Percentiles rank a stretch among this genome's conserved stretches.
phyloP scores from a whole-genome alignment of 2,329 filamentous ascomycete species.

The Sporothrix variecibatus region DNA sequence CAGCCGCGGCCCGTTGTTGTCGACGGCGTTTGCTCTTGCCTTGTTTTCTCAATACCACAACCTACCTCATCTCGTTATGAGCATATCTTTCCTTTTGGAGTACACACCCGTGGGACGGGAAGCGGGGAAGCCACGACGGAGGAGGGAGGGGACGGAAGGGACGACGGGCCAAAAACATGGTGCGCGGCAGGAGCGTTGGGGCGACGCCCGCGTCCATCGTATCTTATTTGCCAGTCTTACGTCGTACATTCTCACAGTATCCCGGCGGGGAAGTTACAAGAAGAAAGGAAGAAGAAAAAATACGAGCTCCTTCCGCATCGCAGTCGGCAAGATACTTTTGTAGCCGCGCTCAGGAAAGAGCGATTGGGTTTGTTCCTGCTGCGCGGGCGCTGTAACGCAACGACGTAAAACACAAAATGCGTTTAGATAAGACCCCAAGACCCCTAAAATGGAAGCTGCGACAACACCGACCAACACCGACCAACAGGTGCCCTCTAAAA shows the following conservation, averaged over 20 bases:
- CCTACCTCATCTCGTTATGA: not conserved
- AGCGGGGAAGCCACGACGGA: constrained; percentile 4
- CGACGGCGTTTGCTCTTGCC: not conserved
- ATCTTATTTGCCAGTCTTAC: not conserved
- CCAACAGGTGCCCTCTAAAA: not conserved
- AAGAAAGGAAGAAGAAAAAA: not conserved
- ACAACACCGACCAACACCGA: not conserved
- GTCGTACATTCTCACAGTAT: not conserved
- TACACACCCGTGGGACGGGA: not conserved
- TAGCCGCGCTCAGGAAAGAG: not conserved
- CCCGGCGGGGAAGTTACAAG: not conserved
- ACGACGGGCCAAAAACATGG: not conserved
- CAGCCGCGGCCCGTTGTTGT: not conserved
- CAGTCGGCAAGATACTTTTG: constrained; percentile 1
- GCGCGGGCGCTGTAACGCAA: not conserved
- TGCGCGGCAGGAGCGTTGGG: constrained; percentile 2
- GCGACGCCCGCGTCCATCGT: not conserved
- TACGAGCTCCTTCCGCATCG: not conserved
- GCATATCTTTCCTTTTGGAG: not conserved
- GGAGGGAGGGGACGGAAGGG: not conserved
- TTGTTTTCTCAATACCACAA: not conserved
- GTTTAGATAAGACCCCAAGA: not conserved
- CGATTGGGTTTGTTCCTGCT: not conserved
- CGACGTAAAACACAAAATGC: not conserved
- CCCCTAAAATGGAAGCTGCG: constrained; percentile 3